Percentiles rank a stretch among this genome's conserved stretches.
Evolutionary conservation across 2,329 filamentous ascomycete genomes (phyloP).

Genomic region (Colletotrichum abscissum): DNA sequence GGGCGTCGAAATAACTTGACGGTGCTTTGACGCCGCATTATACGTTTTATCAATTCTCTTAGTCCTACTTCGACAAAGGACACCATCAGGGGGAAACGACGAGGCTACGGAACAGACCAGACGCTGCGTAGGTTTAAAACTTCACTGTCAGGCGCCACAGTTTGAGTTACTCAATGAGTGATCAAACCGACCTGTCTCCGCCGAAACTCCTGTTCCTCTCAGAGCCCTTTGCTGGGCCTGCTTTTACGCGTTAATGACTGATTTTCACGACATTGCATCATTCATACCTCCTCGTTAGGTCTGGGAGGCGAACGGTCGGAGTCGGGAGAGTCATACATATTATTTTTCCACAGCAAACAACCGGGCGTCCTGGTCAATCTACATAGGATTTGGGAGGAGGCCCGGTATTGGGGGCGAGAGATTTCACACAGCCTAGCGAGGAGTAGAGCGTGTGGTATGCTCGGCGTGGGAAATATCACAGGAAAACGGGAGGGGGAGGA

Average conservation of each 20-base stretch:
- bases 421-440: background rate
- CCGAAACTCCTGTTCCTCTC: background rate
- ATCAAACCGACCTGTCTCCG: background rate
- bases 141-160: no score
- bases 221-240: background rate
- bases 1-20: constrained; percentile 46
- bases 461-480: background rate
- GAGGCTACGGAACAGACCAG: background rate
- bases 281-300: constrained; percentile 3
- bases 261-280: constrained; percentile 5
- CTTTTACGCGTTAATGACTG: background rate
- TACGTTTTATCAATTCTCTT: constrained; percentile 23
- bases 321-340: background rate
- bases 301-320: constrained; percentile 8
- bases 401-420: no score
- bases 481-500: background rate
- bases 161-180: no score
- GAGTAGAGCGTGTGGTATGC: background rate
- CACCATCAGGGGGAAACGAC: background rate
- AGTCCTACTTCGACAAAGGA: background rate
- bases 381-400: no score
- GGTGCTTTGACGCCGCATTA: background rate
- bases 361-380: background rate
- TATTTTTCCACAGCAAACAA: background rate
- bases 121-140: background rate